Percentiles rank a stretch among this genome's conserved stretches.
phyloP scores from a whole-genome alignment of 2,329 filamentous ascomycete species.

The Fusarium sp. region DNA sequence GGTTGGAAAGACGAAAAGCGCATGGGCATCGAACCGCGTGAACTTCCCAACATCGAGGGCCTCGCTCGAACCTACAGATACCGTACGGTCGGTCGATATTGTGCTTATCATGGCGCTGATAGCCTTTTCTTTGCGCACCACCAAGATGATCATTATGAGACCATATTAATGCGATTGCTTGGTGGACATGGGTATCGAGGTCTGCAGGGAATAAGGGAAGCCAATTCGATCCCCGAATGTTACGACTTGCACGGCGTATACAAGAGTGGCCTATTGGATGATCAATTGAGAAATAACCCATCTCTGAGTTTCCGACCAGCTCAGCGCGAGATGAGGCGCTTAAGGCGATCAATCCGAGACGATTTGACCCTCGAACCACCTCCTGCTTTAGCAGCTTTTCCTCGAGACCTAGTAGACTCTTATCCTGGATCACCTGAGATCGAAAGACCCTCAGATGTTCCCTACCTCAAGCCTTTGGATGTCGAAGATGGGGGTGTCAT shows the following conservation, averaged over 20 bases:
- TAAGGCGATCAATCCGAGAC: conserved; percentile 49
- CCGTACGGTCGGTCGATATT: conserved; percentile 73
- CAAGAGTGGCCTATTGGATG: conserved; percentile 70
- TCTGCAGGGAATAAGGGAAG: conserved; percentile 74
- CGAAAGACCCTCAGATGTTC: conserved; percentile 40
- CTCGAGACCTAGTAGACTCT: conserved; percentile 40
- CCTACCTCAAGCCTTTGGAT: conserved; percentile 53
- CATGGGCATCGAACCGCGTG: conserved; percentile 49
- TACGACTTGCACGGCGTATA: conserved; percentile 78
- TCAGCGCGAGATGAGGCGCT: conserved; percentile 46
- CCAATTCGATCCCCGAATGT: conserved; percentile 85
- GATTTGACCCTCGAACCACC: conserved; percentile 45
- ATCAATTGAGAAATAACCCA: conserved; percentile 55
- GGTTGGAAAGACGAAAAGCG: conserved; percentile 62
- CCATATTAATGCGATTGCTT: conserved; percentile 82
- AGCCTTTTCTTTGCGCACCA: conserved; percentile 87
- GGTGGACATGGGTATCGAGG: conserved; percentile 77
- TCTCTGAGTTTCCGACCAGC: conserved; percentile 56
- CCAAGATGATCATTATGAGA: conserved; percentile 91
- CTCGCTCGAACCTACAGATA: conserved; percentile 81
- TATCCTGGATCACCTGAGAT: conserved; percentile 47
- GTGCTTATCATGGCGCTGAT: conserved; percentile 62
- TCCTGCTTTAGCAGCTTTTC: conserved; percentile 19
- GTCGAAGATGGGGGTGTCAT: conserved; percentile 75
- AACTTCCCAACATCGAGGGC: conserved; percentile 78